Conservation (phyloP, 768 basidiomycete species). For the Mycena albidolilacea region DNA sequence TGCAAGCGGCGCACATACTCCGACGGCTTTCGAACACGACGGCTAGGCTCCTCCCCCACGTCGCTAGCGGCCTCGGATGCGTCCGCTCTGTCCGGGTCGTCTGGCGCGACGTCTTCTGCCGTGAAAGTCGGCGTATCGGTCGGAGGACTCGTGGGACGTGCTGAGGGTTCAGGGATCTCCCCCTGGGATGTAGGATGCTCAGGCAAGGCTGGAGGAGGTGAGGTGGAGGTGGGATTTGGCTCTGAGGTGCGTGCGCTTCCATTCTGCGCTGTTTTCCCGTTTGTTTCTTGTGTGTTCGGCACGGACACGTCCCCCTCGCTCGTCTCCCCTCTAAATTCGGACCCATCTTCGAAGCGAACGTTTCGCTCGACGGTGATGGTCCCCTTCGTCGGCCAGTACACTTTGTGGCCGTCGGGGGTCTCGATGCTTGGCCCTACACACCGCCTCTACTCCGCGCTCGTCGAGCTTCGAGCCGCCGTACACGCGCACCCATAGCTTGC, state of each 20-base stretch:
- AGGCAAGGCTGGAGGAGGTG: neutral
- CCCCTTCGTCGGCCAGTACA: slow-evolving; percentile 40
- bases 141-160: no score
- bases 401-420: slow-evolving; percentile 36
- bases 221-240: slow-evolving; percentile 19
- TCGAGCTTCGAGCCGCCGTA: slow-evolving; percentile 20
- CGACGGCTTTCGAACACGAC: no score
- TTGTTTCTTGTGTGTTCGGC: slow-evolving; percentile 5
- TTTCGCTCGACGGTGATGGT: slow-evolving; percentile 35
- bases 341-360: slow-evolving; percentile 30
- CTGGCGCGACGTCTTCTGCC: no score
- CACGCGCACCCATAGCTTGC: no score
- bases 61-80: neutral
- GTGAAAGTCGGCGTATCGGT: no score
- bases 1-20: no score
- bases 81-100: no score
- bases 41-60: no score
- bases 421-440: slow-evolving; percentile 14
- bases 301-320: neutral
- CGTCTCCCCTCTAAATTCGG: slow-evolving; percentile 28
- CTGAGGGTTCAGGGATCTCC: neutral
- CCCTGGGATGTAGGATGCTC: no score
- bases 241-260: slow-evolving; percentile 28
- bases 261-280: slow-evolving; percentile 16
- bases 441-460: slow-evolving; percentile 13